phyloP scores from a whole-genome alignment of 108 stramenopile genomes.

The Nitzschia palea region DNA sequence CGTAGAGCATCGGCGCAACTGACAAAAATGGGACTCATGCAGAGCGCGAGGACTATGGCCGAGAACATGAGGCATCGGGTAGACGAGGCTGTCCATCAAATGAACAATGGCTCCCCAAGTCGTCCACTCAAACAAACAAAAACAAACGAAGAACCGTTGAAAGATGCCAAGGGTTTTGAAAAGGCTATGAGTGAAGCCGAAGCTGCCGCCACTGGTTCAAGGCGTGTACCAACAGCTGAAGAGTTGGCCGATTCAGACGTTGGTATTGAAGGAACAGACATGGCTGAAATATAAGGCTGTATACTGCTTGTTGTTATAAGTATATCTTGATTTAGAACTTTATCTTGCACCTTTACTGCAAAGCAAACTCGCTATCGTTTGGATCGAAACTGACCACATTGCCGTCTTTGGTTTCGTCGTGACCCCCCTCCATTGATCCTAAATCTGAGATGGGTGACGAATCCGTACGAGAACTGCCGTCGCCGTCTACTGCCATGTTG shows the following conservation, averaged over 20 bases:
- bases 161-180: conserved; percentile 31
- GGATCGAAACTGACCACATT: background rate
- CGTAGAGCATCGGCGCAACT: conserved; percentile 38
- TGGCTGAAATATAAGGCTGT: conserved; percentile 9
- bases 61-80: conserved; percentile 43
- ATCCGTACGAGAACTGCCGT: conserved; percentile 14
- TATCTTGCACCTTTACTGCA: conserved; percentile 8
- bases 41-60: conserved; percentile 37
- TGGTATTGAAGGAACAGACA: background rate
- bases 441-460: conserved; percentile 18
- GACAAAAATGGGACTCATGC: conserved; percentile 36
- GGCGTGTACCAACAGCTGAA: background rate
- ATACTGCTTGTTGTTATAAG: background rate
- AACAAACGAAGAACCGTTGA: conserved; percentile 1
- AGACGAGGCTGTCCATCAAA: conserved; percentile 50
- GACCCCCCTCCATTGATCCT: background rate
- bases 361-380: conserved; percentile 4
- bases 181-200: conserved; percentile 34
- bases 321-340: background rate
- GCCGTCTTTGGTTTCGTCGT: background rate
- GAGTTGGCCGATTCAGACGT: conserved; percentile 4
- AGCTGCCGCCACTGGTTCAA: conserved; percentile 12
- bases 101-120: conserved; percentile 18
- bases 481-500: conserved; percentile 20
- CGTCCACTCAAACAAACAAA: background rate